These are phyloP conservation scores for Stevia rebaudiana DNA, from an alignment of 140 eudicot genomes.

Conservation along the genomic window DNA sequence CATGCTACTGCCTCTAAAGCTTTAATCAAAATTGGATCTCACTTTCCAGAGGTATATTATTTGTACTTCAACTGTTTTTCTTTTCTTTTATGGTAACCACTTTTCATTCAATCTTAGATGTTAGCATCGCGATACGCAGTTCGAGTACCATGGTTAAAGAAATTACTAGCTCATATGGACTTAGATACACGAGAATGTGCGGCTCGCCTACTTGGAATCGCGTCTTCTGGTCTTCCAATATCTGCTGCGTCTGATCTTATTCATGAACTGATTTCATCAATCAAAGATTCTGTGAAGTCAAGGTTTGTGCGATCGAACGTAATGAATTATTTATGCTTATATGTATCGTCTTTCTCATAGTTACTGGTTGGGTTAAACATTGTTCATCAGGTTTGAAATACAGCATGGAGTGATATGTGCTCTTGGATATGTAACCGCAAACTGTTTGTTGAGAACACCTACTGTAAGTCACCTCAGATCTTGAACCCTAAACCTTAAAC, in stretches of 20 bases:
- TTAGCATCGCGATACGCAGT: slow-evolving; percentile 65
- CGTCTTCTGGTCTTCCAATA: slow-evolving; percentile 68
- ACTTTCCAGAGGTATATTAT: slow-evolving; percentile 67
- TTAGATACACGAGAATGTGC: slow-evolving; percentile 81
- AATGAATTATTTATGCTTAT: background rate
- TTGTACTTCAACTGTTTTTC: background rate
- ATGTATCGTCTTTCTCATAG: background rate
- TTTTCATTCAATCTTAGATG: slow-evolving; percentile 39
- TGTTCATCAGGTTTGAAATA: slow-evolving; percentile 60
- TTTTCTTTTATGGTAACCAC: slow-evolving; percentile 14
- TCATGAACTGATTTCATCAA: slow-evolving; percentile 45
- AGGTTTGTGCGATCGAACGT: slow-evolving; percentile 41
- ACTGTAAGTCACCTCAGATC: slow-evolving; percentile 42
- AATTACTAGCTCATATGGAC: slow-evolving; percentile 71
- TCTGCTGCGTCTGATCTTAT: slow-evolving; percentile 68
- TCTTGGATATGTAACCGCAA: slow-evolving; percentile 84
- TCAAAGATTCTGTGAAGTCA: slow-evolving; percentile 45
- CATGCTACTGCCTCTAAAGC: slow-evolving; percentile 87
- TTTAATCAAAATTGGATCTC: slow-evolving; percentile 63
- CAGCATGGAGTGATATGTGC: slow-evolving; percentile 84
- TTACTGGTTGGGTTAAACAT: slow-evolving; percentile 16
- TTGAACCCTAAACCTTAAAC: background rate
- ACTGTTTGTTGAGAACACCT: slow-evolving; percentile 61
- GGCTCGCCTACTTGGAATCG: slow-evolving; percentile 85
- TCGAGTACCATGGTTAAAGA: slow-evolving; percentile 69